phyloP scores from a whole-genome alignment of 2,329 filamentous ascomycete species.

The Pezicula carpinea region DNA sequence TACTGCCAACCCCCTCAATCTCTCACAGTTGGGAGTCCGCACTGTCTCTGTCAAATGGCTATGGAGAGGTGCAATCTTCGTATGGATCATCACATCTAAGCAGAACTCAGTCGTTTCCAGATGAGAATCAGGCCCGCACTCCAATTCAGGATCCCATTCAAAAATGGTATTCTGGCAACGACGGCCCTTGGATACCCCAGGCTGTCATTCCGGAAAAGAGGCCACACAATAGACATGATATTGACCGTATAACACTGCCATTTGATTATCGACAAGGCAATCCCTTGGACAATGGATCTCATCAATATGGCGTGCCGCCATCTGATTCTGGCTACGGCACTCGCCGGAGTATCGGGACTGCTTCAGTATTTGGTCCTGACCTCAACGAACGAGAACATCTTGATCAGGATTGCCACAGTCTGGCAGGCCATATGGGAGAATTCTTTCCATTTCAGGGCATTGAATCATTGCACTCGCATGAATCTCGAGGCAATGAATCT shows the following conservation, averaged over 20 bases:
- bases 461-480: constrained; percentile 14
- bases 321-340: constrained; percentile 32
- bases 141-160: constrained; percentile 22
- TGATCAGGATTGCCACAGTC: constrained; percentile 23
- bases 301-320: constrained; percentile 22
- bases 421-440: constrained; percentile 18
- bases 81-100: constrained; percentile 17
- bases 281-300: constrained; percentile 21
- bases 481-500: constrained; percentile 12
- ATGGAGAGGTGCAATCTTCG: constrained; percentile 14
- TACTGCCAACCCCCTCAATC: constrained; percentile 22
- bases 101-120: constrained; percentile 14
- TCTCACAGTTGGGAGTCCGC: constrained; percentile 17
- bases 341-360: constrained; percentile 25
- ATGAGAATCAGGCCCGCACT: constrained; percentile 15
- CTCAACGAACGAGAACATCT: constrained; percentile 18
- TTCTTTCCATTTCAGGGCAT: constrained; percentile 18
- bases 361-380: constrained; percentile 27
- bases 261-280: constrained; percentile 27
- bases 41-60: constrained; percentile 10
- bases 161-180: constrained; percentile 34
- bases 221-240: constrained; percentile 13
- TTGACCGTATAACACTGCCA: constrained; percentile 12
- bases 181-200: constrained; percentile 41
- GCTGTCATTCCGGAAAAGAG: constrained; percentile 22